phyloP scores from a whole-genome alignment of 2,329 filamentous ascomycete genomes.

The Chaetomiaceae sp. region DNA sequence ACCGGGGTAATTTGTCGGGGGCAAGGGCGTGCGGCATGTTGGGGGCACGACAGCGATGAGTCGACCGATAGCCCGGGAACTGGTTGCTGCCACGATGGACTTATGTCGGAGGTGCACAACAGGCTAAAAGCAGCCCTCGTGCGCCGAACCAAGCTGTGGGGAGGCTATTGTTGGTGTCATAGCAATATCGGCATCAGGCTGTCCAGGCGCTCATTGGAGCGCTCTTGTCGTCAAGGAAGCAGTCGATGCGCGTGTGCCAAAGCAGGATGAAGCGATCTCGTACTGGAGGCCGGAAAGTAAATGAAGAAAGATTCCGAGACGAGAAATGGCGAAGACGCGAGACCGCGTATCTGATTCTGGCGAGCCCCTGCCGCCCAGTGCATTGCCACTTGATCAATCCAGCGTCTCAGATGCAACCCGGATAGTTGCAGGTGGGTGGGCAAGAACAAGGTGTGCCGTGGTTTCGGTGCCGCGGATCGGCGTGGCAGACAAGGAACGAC shows the following conservation, averaged over 20 bases:
- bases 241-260: constrained; percentile 3
- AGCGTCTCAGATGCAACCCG: too few species aligned
- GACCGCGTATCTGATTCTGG: background rate
- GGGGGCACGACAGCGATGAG: constrained; percentile 17
- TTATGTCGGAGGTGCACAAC: constrained; percentile 17
- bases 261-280: constrained; percentile 1
- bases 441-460: background rate
- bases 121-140: constrained; percentile 20
- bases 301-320: background rate
- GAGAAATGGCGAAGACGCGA: constrained; percentile 5
- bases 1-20: background rate
- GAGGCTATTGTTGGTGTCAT: constrained; percentile 11
- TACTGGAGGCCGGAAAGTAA: background rate
- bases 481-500: background rate
- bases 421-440: background rate
- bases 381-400: too few species aligned
- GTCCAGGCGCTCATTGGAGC: background rate
- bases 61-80: constrained; percentile 20
- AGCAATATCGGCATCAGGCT: constrained; percentile 14
- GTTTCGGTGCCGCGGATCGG: background rate
- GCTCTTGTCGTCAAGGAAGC: background rate
- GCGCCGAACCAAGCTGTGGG: constrained; percentile 16
- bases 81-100: constrained; percentile 13
- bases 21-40: background rate
- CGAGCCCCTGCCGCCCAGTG: background rate